These are phyloP conservation scores for Davidsoniella australis DNA, from an alignment of 2,329 filamentous ascomycete genomes.

Conservation along the genomic window DNA sequence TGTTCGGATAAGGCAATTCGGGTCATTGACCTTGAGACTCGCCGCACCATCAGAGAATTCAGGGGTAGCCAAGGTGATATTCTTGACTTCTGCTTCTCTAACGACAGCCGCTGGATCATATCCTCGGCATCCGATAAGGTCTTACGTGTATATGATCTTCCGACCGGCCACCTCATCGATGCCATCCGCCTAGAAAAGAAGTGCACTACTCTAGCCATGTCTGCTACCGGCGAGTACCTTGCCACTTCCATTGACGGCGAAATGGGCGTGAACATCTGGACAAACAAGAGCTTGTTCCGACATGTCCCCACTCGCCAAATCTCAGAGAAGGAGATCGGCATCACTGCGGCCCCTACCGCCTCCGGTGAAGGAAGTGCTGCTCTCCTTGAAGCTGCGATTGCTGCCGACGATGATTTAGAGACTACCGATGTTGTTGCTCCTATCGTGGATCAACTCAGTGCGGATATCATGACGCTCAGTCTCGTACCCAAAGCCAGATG, in stretches of 20 bases:
- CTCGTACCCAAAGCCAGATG: conserved; percentile 79
- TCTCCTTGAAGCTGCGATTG: conserved; percentile 29
- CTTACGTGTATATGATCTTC: conserved; percentile 83
- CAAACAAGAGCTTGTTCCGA: conserved; percentile 78
- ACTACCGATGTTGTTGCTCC: conserved; percentile 37
- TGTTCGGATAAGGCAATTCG: conserved; percentile 82
- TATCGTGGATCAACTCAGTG: conserved; percentile 56
- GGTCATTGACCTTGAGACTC: conserved; percentile 78
- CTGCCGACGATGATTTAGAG: conserved; percentile 42
- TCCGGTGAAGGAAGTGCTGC: conserved; percentile 70
- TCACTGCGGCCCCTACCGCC: conserved; percentile 51
- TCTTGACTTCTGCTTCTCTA: conserved; percentile 77
- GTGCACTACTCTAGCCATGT: conserved; percentile 77
- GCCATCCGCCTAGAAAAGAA: conserved; percentile 64
- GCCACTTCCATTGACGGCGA: conserved; percentile 70
- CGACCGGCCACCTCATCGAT: conserved; percentile 89
- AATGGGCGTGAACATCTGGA: conserved; percentile 89
- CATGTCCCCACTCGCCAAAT: conserved; percentile 78
- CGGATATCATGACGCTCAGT: conserved; percentile 74
- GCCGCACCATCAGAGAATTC: conserved; percentile 80
- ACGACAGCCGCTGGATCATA: conserved; percentile 84
- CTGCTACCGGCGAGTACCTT: conserved; percentile 80
- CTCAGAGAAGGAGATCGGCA: conserved; percentile 53
- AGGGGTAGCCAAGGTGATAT: conserved; percentile 62
- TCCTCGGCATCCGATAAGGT: conserved; percentile 68